Conservation (phyloP, 2,329 filamentous ascomycete species). For the Penicillium polonicum region DNA sequence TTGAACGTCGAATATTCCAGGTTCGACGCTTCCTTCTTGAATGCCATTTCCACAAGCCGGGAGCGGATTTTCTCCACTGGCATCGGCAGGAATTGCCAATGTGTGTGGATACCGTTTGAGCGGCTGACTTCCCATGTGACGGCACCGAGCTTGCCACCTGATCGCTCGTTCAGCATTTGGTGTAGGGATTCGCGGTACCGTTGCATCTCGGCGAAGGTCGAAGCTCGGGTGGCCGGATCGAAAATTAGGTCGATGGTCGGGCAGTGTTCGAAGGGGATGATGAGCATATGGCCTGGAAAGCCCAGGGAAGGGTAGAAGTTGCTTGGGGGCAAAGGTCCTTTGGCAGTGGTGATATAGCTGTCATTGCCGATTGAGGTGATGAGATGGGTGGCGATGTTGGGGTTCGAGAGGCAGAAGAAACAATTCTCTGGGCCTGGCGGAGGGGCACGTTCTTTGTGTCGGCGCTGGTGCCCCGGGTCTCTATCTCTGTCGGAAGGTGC, state of each 20-base stretch:
- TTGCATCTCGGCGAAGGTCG: constrained; percentile 76
- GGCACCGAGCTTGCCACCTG: constrained; percentile 63
- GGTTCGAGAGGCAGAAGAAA: constrained; percentile 94
- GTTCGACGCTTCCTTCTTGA: constrained; percentile 85
- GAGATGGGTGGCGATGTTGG: constrained; percentile 79
- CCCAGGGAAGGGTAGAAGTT: constrained; percentile 69
- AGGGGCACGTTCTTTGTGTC: constrained; percentile 48
- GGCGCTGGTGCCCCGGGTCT: constrained; percentile 30
- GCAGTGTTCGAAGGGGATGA: constrained; percentile 82
- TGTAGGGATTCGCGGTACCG: constrained; percentile 76
- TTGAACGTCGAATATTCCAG: constrained; percentile 57
- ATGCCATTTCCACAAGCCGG: constrained; percentile 81
- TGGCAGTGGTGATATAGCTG: constrained; percentile 85
- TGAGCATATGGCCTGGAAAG: constrained; percentile 84
- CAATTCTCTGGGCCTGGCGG: constrained; percentile 70
- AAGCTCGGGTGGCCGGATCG: constrained; percentile 54
- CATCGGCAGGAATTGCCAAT: constrained; percentile 90
- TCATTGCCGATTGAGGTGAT: constrained; percentile 86
- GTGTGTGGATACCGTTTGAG: constrained; percentile 75
- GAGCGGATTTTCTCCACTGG: constrained; percentile 65
- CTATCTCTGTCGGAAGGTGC: constrained; percentile 39
- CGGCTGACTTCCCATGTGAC: constrained; percentile 94
- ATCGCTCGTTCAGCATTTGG: constrained; percentile 62
- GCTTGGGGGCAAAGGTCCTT: constrained; percentile 76
- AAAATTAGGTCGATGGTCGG: constrained; percentile 70